Percentiles rank a stretch among this genome's conserved stretches.
These are phyloP conservation scores for Nemania sp. DNA, from an alignment of 2,329 filamentous ascomycete species.

Conservation along the genomic window DNA sequence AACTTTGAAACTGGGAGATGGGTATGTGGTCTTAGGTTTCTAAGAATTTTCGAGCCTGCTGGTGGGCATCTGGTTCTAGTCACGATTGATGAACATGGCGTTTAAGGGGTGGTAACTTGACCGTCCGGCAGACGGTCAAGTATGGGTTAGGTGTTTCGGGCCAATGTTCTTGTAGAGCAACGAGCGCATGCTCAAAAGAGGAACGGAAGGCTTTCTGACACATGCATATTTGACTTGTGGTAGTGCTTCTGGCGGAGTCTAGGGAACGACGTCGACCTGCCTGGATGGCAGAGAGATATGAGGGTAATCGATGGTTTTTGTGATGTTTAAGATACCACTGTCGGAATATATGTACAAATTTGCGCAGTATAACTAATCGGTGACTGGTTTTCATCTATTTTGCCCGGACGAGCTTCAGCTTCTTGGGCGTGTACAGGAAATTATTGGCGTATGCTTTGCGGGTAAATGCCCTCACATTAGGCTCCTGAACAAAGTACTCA, in stretches of 20 bases:
- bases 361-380: conserved; percentile 9
- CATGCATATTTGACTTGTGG: not conserved
- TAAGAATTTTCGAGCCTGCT: not conserved
- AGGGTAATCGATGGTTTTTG: not conserved
- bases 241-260: not conserved
- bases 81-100: conserved; percentile 11
- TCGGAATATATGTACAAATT: conserved; percentile 30
- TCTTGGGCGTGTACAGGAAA: conserved; percentile 82
- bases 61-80: not conserved
- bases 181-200: not conserved
- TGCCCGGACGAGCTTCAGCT: conserved; percentile 84
- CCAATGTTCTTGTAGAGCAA: not conserved
- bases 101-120: not conserved
- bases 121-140: not conserved
- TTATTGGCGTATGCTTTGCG: conserved; percentile 98
- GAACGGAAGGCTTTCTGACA: not conserved
- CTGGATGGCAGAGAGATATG: not conserved
- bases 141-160: not conserved
- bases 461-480: conserved; percentile 80
- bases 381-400: conserved; percentile 56
- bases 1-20: too few relatives aligned
- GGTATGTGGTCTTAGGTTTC: too few relatives aligned
- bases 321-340: conserved; percentile 24
- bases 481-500: conserved; percentile 98
- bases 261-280: not conserved